phyloP scores from a whole-genome alignment of 2,329 filamentous ascomycete genomes.

The Aspergillus persii region DNA sequence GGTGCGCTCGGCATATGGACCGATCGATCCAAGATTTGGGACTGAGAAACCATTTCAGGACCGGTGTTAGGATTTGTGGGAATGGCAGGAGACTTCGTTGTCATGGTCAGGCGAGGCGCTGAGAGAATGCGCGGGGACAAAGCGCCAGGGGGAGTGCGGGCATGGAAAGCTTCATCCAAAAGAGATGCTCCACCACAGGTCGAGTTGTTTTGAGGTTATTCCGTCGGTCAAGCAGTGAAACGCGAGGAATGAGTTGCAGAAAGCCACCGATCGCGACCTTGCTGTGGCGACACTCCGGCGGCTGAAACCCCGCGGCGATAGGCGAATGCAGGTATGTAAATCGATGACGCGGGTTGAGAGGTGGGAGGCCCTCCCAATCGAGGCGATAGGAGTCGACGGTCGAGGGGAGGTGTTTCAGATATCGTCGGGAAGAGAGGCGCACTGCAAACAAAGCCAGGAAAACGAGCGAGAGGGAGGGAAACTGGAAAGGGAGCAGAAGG shows the following conservation, averaged over 20 bases:
- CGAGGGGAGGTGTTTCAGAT: background rate
- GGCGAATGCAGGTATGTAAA: background rate
- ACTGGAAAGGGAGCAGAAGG: background rate
- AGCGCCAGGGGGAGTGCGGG: background rate
- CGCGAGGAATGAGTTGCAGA: background rate
- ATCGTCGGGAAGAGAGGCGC: background rate
- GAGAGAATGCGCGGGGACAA: background rate
- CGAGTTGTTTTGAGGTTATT: background rate
- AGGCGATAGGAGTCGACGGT: background rate
- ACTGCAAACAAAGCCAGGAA: background rate
- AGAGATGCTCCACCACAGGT: background rate
- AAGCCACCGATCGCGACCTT: background rate
- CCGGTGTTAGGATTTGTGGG: background rate
- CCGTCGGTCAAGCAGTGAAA: background rate
- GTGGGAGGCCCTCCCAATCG: background rate
- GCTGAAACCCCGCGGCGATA: background rate
- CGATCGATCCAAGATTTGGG: constrained; percentile 50
- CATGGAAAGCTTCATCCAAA: background rate
- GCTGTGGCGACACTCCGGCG: background rate
- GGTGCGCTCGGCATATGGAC: constrained; percentile 59
- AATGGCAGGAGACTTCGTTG: constrained; percentile 14
- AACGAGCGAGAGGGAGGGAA: background rate
- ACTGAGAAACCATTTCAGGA: constrained; percentile 41
- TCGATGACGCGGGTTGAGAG: background rate
- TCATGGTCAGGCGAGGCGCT: constrained; percentile 16